Percentiles rank a stretch among this genome's conserved stretches.
Conservation (phyloP, 371 early-diverging fungal species). For the Circinella minor region DNA sequence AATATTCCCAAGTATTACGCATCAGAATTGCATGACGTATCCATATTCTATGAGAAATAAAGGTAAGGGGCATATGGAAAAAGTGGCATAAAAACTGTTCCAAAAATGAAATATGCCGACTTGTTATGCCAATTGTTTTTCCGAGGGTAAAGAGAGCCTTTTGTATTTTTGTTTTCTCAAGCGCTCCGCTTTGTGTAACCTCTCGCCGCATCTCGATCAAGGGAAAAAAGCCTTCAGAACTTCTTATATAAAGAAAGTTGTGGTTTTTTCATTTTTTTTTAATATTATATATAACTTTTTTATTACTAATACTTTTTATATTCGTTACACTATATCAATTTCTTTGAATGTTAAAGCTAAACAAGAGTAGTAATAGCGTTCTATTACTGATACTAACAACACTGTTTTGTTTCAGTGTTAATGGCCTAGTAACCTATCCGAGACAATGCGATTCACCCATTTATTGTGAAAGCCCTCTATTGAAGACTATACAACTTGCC, state of each 20-base stretch:
- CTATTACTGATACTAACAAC: not conserved
- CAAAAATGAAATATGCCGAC: no score
- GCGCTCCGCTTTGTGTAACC: not conserved
- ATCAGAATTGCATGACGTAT: no score
- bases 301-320: not conserved
- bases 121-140: no score
- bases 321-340: not conserved
- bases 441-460: constrained; percentile 66
- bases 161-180: constrained; percentile 4
- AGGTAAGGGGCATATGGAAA: not conserved
- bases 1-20: no score
- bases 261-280: not conserved
- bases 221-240: not conserved
- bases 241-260: not conserved
- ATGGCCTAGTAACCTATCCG: not conserved
- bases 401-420: not conserved
- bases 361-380: not conserved
- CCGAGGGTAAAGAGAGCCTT: not conserved
- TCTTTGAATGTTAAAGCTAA: not conserved
- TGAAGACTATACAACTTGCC: constrained; percentile 67
- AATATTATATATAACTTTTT: not conserved
- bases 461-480: constrained; percentile 70
- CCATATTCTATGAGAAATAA: not conserved
- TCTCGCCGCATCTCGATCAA: not conserved
- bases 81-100: no score